A percentile compares a stretch with the other conserved stretches of the same genome.
These are phyloP conservation scores for Picea sitchensis DNA, from an alignment of 75 land plant genomes.

Conservation along the genomic window DNA sequence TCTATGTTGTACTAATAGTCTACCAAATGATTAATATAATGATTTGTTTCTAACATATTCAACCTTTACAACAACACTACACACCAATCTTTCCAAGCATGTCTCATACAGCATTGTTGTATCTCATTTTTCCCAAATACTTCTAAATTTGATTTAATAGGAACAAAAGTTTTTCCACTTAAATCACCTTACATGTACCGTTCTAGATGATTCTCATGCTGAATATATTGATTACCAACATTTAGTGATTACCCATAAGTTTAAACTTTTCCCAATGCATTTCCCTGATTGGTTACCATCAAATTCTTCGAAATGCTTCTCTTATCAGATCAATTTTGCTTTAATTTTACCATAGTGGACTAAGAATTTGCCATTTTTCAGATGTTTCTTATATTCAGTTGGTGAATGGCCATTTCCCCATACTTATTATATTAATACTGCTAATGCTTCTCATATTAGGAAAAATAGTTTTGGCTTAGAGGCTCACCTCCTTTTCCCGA, in stretches of 20 bases:
- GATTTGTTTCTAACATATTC: too few relatives aligned
- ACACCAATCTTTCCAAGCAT: background rate
- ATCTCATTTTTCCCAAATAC: background rate
- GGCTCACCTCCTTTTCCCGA: constrained; percentile 55
- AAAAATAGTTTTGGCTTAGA: background rate
- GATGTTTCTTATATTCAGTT: background rate
- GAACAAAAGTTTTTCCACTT: too few relatives aligned
- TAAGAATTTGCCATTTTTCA: background rate
- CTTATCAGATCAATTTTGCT: background rate
- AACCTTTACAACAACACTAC: background rate
- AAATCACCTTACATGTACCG: too few relatives aligned
- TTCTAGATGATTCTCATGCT: too few relatives aligned
- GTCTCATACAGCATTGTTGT: too few relatives aligned
- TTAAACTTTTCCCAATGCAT: too few relatives aligned
- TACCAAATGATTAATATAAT: too few relatives aligned
- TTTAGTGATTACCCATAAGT: too few relatives aligned
- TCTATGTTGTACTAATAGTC: too few relatives aligned
- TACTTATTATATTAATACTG: background rate
- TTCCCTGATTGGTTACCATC: background rate
- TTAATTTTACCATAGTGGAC: background rate
- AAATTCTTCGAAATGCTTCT: background rate
- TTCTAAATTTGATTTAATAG: background rate
- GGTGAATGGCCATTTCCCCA: background rate
- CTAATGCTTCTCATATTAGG: background rate
- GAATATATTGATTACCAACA: too few relatives aligned